Evolutionary conservation across 768 basidiomycete genomes (phyloP).

Genomic region (Sarcodon aspratus): DNA sequence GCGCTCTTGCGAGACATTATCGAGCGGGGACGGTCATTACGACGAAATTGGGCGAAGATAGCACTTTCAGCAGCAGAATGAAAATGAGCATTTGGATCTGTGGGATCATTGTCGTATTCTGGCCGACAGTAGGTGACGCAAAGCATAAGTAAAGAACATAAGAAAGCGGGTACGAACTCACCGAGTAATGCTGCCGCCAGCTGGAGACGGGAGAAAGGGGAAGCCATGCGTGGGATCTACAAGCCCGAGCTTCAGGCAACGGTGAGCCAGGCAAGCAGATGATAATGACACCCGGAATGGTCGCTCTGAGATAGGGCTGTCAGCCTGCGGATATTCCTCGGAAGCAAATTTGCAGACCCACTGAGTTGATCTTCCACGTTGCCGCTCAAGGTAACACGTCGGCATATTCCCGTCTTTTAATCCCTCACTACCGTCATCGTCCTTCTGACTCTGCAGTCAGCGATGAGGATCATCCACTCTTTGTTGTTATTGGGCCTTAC

Average conservation of each 20-base stretch:
- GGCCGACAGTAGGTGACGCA: not conserved
- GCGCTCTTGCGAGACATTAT: conserved; percentile 35
- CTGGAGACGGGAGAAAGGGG: conserved; percentile 72
- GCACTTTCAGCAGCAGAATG: conserved; percentile 75
- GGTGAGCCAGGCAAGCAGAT: not conserved
- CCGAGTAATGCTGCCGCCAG: conserved; percentile 80
- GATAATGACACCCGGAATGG: not conserved
- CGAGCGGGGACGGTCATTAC: conserved; percentile 33
- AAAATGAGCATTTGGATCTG: conserved; percentile 47
- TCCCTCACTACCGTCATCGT: too few species aligned
- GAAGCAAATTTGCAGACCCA: too few species aligned
- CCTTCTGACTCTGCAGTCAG: not conserved
- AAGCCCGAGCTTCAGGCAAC: too few species aligned
- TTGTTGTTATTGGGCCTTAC: conserved; percentile 30
- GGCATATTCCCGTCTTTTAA: too few species aligned
- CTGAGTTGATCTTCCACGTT: too few species aligned
- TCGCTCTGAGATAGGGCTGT: too few species aligned
- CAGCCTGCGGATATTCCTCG: too few species aligned
- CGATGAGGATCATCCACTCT: conserved; percentile 50
- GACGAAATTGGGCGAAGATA: conserved; percentile 72
- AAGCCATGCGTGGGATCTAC: not conserved
- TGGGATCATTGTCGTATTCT: conserved; percentile 88
- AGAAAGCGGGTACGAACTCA: conserved; percentile 21
- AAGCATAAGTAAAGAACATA: conserved; percentile 1
- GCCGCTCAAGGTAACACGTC: too few species aligned